These are phyloP conservation scores for Amylocystis lapponica DNA, from an alignment of 768 basidiomycete genomes.

Conservation along the genomic window DNA sequence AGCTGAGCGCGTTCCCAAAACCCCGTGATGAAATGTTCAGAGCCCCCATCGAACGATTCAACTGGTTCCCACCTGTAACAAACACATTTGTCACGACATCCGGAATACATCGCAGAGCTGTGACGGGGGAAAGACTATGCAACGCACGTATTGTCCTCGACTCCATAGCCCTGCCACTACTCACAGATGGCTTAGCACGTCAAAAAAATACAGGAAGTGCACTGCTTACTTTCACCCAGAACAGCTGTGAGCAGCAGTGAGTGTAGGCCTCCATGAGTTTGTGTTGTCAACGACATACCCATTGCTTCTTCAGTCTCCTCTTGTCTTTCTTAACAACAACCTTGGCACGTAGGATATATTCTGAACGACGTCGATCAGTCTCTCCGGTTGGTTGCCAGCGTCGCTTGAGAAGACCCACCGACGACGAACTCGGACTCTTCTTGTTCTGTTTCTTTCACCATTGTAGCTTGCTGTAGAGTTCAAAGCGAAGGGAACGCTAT, in stretches of 20 bases:
- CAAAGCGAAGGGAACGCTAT: too few species aligned
- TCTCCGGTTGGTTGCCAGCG: too few species aligned
- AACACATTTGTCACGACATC: conserved; percentile 7
- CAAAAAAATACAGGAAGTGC: too few species aligned
- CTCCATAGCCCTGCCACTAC: conserved; percentile 19
- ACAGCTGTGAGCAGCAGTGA: conserved; percentile 6
- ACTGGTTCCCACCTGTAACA: conserved; percentile 59
- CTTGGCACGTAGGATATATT: conserved; percentile 45
- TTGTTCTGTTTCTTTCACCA: too few species aligned
- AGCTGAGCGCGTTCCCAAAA: conserved; percentile 34
- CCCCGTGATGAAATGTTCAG: conserved; percentile 42
- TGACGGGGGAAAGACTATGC: neutral
- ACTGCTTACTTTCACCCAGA: conserved; percentile 18
- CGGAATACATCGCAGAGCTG: neutral
- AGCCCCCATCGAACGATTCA: conserved; percentile 49
- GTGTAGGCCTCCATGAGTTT: too few species aligned
- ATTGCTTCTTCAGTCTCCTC: conserved; percentile 13
- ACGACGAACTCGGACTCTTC: too few species aligned
- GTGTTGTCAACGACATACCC: conserved; percentile 16
- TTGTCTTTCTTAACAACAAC: too few species aligned
- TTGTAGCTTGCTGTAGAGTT: too few species aligned
- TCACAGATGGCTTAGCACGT: too few species aligned
- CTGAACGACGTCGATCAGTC: conserved; percentile 29
- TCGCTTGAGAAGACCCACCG: too few species aligned
- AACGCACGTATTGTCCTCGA: conserved; percentile 19